phyloP scores from a whole-genome alignment of 2,329 filamentous ascomycete species.

The Stachybotrys chartarum region DNA sequence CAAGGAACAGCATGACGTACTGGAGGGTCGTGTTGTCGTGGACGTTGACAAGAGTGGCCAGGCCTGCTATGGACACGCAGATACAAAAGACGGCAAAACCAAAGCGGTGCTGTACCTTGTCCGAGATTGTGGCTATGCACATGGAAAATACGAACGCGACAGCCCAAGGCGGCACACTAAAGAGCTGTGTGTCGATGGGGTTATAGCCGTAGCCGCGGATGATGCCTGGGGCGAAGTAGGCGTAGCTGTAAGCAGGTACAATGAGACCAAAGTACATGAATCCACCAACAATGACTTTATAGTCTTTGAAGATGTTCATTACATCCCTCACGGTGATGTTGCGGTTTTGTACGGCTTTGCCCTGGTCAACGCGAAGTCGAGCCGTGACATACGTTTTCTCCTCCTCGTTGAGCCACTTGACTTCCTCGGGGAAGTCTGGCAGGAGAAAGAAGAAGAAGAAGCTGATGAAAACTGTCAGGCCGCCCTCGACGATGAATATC shows the following conservation, averaged over 20 bases:
- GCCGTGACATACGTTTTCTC: constrained; percentile 61
- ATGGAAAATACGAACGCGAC: constrained; percentile 76
- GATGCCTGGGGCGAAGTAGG: constrained; percentile 70
- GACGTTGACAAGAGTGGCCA: constrained; percentile 65
- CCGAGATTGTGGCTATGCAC: constrained; percentile 64
- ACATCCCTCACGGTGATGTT: constrained; percentile 54
- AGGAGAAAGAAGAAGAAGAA: constrained; percentile 62
- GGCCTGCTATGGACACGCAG: constrained; percentile 62
- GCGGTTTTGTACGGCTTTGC: constrained; percentile 56
- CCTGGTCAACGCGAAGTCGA: constrained; percentile 62
- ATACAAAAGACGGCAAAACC: constrained; percentile 65
- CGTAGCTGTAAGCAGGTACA: constrained; percentile 70
- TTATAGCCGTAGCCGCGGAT: constrained; percentile 59
- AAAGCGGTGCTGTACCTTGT: constrained; percentile 66
- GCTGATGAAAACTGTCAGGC: constrained; percentile 54
- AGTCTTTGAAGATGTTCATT: constrained; percentile 60
- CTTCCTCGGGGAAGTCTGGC: constrained; percentile 68
- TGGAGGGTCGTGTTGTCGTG: constrained; percentile 61
- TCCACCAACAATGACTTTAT: constrained; percentile 65
- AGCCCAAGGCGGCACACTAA: constrained; percentile 52
- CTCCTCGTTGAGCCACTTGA: constrained; percentile 63
- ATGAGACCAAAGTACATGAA: constrained; percentile 79
- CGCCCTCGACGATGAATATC: constrained; percentile 76
- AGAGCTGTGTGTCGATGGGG: constrained; percentile 49
- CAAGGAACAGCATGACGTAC: constrained; percentile 76